Evolutionary conservation across 768 basidiomycete genomes (phyloP).

Genomic region (Neoboletus brunneissimus): DNA sequence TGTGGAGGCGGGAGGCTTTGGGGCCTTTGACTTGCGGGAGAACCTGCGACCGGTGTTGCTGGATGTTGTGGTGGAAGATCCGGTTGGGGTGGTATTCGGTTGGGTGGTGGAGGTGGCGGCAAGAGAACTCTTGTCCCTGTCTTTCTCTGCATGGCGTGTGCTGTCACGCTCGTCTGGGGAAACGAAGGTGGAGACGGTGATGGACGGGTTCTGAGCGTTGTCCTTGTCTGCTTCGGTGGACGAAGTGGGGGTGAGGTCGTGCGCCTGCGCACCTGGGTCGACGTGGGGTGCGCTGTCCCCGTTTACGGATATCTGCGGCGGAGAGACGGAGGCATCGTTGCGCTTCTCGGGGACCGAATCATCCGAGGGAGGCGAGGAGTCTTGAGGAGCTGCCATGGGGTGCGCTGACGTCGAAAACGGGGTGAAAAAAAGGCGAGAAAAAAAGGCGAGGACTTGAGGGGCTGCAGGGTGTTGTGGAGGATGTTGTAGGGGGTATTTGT

Average conservation of each 20-base stretch:
- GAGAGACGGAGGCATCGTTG: constrained; percentile 13
- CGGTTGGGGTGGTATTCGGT: constrained; percentile 33
- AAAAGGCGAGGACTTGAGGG: background rate
- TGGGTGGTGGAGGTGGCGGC: constrained; percentile 43
- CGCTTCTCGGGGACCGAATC: constrained; percentile 22
- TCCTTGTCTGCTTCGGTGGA: constrained; percentile 38
- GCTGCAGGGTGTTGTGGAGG: background rate
- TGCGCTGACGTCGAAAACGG: background rate
- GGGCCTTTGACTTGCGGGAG: constrained; percentile 28
- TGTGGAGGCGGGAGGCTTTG: constrained; percentile 17
- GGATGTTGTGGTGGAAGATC: constrained; percentile 22
- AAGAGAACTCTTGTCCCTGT: constrained; percentile 48
- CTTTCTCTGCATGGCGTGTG: constrained; percentile 33
- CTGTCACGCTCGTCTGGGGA: constrained; percentile 34
- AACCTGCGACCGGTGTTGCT: constrained; percentile 28
- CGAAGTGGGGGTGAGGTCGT: constrained; percentile 30
- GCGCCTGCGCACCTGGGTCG: constrained; percentile 25
- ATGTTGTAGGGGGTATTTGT: constrained; percentile 19
- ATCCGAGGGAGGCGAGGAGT: constrained; percentile 15
- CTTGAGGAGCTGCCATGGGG: constrained; percentile 26
- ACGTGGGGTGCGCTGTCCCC: constrained; percentile 23
- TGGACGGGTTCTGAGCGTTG: constrained; percentile 33
- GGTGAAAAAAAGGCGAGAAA: background rate
- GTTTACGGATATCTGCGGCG: constrained; percentile 23
- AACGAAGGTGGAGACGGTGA: constrained; percentile 34